Conservation (phyloP, 345 rosid species). For the Dipteronia dyeriana region DNA sequence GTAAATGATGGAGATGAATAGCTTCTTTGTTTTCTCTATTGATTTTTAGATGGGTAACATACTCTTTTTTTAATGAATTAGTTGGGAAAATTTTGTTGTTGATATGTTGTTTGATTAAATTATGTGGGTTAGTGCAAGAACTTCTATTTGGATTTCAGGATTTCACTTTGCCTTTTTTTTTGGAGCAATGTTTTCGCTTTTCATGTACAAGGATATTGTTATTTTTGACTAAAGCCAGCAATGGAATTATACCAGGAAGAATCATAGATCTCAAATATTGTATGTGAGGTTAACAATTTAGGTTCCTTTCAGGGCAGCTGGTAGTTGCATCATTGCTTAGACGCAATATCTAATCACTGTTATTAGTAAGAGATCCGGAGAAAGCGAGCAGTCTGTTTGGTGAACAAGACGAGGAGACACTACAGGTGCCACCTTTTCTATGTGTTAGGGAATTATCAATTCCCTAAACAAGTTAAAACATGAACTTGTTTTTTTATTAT, state of each 20-base stretch:
- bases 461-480: conserved; percentile 5
- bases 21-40: not conserved
- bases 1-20: not conserved
- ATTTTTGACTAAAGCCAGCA: not conserved
- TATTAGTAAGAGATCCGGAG: conserved; percentile 69
- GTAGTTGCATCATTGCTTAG: conserved; percentile 76
- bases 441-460: conserved; percentile 9
- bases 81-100: not conserved
- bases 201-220: not conserved
- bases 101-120: not conserved
- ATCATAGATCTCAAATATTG: not conserved
- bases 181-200: not conserved
- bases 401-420: conserved; percentile 57
- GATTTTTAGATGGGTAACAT: not conserved
- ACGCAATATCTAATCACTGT: conserved; percentile 62
- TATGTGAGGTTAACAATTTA: conserved; percentile 2
- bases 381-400: conserved; percentile 71
- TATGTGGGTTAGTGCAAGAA: not conserved
- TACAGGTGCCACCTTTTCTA: conserved; percentile 50
- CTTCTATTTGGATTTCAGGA: not conserved
- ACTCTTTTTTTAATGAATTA: not conserved
- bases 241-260: not conserved
- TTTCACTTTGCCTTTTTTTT: not conserved
- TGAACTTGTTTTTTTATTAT: not conserved
- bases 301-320: conserved; percentile 68